phyloP scores from a whole-genome alignment of 2,329 filamentous ascomycete genomes.

The Dothideomycetes sp. region DNA sequence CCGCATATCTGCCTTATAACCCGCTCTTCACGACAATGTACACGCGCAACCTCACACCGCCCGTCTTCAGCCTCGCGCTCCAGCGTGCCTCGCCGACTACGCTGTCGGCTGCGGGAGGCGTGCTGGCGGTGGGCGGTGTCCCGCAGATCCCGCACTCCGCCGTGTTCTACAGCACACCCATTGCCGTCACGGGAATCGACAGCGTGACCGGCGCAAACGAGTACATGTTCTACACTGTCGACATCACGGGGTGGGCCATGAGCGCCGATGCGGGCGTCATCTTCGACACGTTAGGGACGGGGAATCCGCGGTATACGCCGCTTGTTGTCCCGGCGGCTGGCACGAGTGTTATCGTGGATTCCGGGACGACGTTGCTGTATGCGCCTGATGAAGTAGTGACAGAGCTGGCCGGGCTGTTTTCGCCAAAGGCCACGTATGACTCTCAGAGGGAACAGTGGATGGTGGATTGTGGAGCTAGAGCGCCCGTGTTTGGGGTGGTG shows the following conservation, averaged over 20 bases:
- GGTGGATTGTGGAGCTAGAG: conserved; percentile 30
- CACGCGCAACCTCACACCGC: conserved; percentile 28
- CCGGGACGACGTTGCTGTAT: conserved; percentile 31
- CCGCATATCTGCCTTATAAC: conserved; percentile 27
- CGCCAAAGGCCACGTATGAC: conserved; percentile 21
- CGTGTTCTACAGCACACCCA: conserved; percentile 23
- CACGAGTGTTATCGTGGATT: conserved; percentile 31
- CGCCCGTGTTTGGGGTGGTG: conserved; percentile 30
- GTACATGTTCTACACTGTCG: conserved; percentile 29
- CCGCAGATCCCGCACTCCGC: conserved; percentile 30
- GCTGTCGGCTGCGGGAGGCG: conserved; percentile 23
- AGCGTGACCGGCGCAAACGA: conserved; percentile 15
- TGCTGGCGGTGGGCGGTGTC: conserved; percentile 39
- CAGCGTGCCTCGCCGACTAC: conserved; percentile 16
- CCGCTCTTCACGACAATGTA: conserved; percentile 42
- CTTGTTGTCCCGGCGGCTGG: conserved; percentile 2
- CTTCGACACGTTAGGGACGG: conserved; percentile 15
- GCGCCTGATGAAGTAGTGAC: conserved; percentile 26
- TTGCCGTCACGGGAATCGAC: conserved; percentile 15
- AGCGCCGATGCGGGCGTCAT: conserved; percentile 12
- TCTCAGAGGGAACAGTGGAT: too few species aligned
- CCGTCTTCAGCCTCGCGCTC: conserved; percentile 40
- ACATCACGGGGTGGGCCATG: conserved; percentile 21
- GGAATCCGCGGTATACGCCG: conserved; percentile 6
- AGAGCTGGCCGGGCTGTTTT: conserved; percentile 30